Evolutionary conservation across 139 green algal species (phyloP).

Genomic region (Chlamydomonas sphaeroides): DNA sequence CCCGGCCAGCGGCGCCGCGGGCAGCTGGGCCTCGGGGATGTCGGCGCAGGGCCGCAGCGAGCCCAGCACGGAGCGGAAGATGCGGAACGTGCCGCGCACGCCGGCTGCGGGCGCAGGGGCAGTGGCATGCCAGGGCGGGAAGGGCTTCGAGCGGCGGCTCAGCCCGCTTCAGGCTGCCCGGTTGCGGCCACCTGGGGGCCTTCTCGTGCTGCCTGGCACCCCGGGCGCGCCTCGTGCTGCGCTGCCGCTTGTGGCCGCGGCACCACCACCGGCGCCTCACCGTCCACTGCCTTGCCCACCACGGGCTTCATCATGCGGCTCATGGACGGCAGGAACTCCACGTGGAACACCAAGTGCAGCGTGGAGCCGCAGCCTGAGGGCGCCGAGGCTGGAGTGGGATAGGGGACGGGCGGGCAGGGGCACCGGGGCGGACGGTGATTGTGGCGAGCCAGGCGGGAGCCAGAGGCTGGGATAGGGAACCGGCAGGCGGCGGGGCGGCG

Average conservation of each 20-base stretch:
- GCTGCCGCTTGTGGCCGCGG: background rate
- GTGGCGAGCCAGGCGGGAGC: too few relatives aligned
- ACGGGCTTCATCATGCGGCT: conserved; percentile 54
- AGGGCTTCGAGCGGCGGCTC: too few relatives aligned
- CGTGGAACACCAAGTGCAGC: conserved; percentile 31
- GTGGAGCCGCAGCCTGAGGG: background rate
- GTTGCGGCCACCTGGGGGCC: too few relatives aligned
- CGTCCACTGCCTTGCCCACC: conserved; percentile 42
- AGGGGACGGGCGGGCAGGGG: too few relatives aligned
- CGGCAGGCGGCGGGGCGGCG: too few relatives aligned
- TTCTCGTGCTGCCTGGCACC: too few relatives aligned
- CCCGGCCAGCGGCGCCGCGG: background rate
- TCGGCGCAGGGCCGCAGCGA: background rate
- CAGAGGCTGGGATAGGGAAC: too few relatives aligned
- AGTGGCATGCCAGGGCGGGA: too few relatives aligned
- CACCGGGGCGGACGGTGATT: too few relatives aligned
- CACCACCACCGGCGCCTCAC: conserved; percentile 14
- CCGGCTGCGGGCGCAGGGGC: conserved; percentile 35
- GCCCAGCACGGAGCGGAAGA: conserved; percentile 34
- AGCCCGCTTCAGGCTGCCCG: too few relatives aligned
- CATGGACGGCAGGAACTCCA: conserved; percentile 44
- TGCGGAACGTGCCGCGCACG: conserved; percentile 42
- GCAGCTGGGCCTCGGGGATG: conserved; percentile 13
- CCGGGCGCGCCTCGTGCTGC: too few relatives aligned
- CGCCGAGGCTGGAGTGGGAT: too few relatives aligned